These are phyloP conservation scores for Myxozyma kluyveri DNA, from an alignment of 805 yeast species.

Conservation along the genomic window DNA sequence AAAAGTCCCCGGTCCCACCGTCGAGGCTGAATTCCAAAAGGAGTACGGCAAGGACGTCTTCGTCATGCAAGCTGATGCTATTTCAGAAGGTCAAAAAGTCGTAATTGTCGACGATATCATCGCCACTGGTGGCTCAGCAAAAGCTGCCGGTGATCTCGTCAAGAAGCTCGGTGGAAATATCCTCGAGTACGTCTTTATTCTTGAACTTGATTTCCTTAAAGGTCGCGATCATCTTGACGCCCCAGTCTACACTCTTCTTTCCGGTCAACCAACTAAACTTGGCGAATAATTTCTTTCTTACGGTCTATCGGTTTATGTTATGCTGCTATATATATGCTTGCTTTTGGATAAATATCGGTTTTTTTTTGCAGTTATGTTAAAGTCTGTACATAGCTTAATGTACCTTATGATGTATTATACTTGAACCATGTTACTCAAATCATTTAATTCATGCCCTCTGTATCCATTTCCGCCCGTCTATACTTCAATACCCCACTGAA, in stretches of 20 bases:
- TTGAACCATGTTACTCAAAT: background rate
- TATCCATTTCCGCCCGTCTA: no score
- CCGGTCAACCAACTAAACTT: constrained; percentile 30
- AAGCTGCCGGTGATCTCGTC: constrained; percentile 87
- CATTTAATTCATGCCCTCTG: no score
- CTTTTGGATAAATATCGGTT: background rate
- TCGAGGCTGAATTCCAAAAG: constrained; percentile 70
- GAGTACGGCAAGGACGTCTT: constrained; percentile 90
- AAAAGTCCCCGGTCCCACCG: constrained; percentile 84
- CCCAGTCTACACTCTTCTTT: constrained; percentile 81
- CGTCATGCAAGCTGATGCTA: constrained; percentile 80
- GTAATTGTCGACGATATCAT: constrained; percentile 92
- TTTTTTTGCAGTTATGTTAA: background rate
- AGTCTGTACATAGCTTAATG: no score
- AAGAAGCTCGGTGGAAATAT: constrained; percentile 64
- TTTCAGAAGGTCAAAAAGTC: constrained; percentile 76
- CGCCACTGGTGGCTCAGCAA: constrained; percentile 95
- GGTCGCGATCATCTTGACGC: constrained; percentile 86
- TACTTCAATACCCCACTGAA: no score
- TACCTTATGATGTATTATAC: background rate
- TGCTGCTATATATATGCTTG: background rate
- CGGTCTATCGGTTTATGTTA: background rate
- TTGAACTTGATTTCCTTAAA: constrained; percentile 92
- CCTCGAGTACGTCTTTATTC: constrained; percentile 77
- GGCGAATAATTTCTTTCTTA: background rate